Conservation (phyloP, 73 alveolate species). For the Loxodes magnus region DNA sequence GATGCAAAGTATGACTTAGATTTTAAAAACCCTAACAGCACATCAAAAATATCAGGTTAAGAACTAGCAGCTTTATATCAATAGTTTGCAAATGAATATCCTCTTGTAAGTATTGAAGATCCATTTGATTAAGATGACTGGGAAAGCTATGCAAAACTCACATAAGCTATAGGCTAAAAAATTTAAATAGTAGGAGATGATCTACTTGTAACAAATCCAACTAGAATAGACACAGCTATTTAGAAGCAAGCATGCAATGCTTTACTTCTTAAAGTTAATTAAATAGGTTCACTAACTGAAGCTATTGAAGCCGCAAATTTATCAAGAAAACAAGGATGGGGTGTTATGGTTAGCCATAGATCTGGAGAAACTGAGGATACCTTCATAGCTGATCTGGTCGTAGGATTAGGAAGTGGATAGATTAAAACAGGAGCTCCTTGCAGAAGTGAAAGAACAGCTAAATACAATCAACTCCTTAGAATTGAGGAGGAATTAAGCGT, state of each 20-base stretch:
- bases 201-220: constrained; percentile 90
- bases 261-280: constrained; percentile 88
- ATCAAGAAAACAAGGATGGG: constrained; percentile 45
- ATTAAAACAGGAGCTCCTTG: constrained; percentile 99
- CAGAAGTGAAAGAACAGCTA: constrained; percentile 94
- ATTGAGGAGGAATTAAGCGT: constrained; percentile 72
- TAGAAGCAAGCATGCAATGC: constrained; percentile 84
- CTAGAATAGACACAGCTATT: constrained; percentile 84
- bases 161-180: constrained; percentile 49
- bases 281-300: constrained; percentile 94
- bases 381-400: constrained; percentile 91
- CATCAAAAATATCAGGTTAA: constrained; percentile 41
- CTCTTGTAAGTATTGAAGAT: constrained; percentile 91
- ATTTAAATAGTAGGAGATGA: constrained; percentile 94
- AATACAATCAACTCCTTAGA: constrained; percentile 73
- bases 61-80: constrained; percentile 67
- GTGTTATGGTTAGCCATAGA: constrained; percentile 98
- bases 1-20: constrained; percentile 78
- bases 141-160: constrained; percentile 70
- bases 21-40: constrained; percentile 70
- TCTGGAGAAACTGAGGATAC: constrained; percentile 98
- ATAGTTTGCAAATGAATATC: constrained; percentile 51
- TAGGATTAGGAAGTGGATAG: constrained; percentile 91
- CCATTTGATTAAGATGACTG: constrained; percentile 97
- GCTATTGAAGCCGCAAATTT: constrained; percentile 68